Base-by-base conservation (phyloP, 225 moss, liverwort and hornwort genomes). In the Marchantia paleacea region DNA sequence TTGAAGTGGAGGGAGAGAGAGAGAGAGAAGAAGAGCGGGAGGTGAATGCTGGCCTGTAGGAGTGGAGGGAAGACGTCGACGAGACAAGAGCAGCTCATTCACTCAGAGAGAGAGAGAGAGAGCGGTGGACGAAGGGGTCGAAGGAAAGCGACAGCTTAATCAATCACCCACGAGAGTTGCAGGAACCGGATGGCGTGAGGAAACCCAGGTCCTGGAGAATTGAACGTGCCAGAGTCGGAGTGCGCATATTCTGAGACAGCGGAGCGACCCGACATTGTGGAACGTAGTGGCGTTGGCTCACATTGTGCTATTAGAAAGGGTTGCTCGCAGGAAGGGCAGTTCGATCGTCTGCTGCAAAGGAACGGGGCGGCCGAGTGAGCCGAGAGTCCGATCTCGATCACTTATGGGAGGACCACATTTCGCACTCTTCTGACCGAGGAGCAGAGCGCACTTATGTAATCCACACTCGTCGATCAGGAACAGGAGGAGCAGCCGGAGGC, bases 401-500 rank as follows among this genome's bases (percentile, higher is more conserved):
- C 52, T 51, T 72, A 72, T 72, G 72, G 72, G 24, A 72, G 51
- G 72, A 51, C 51, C 52, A 39, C 72, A 52, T 72, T 72, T 2
- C 52, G 72, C 72, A 72, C 51, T n/a, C n/a, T 51, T 22, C 20
- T 71, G 71, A 71, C 22, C 48, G 39, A n/a, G 72, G n/a, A 52
- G 72, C 72, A 10, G 72, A 72, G 51, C 52, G 72, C 51, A 52
- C 72, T 52, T 72, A 72, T 72, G 72, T 72, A 52, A 72, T 72
- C 72, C 22, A 52, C 24, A 18, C 62, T 39, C 39, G 39, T 5
- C 39, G 39, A 2, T 2, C 39, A 39, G 39, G 39, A 39, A 2
- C 39, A 39, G 39, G 39, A 20, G 22, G 9, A 20, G 6, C 19
- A 39, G 39, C 2, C 2, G 39, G 39, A 39, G 39, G 47, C 14